Percentiles rank a stretch among this genome's conserved stretches.
phyloP scores from a whole-genome alignment of 176 grass and related monocot genomes.

The Paspalum vaginatum region DNA sequence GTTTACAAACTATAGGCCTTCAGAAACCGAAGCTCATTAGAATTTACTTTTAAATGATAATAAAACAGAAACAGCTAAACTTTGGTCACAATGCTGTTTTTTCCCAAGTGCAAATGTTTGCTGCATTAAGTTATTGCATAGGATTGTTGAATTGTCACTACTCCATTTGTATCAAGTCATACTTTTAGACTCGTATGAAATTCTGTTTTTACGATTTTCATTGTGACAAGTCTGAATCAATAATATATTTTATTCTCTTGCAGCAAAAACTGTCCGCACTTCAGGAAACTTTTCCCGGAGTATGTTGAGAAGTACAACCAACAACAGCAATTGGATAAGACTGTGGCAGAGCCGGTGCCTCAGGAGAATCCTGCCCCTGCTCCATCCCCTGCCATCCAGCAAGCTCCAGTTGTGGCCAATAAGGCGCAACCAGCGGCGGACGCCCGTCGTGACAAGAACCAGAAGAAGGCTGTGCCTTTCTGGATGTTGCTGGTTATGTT shows the following conservation, averaged over 20 bases:
- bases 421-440: conserved; percentile 8
- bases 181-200: not conserved
- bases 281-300: conserved; percentile 95
- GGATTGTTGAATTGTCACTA: not conserved
- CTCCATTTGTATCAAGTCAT: not conserved
- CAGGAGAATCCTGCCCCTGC: conserved; percentile 41
- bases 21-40: not conserved
- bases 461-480: conserved; percentile 74
- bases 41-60: not conserved
- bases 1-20: not conserved
- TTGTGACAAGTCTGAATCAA: not conserved
- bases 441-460: conserved; percentile 47
- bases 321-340: conserved; percentile 48
- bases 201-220: not conserved
- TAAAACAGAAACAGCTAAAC: not conserved
- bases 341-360: conserved; percentile 39
- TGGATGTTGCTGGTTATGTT: conserved; percentile 86
- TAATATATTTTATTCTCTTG: not conserved
- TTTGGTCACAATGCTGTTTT: not conserved
- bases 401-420: conserved; percentile 33
- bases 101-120: not conserved
- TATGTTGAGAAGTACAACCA: conserved; percentile 89
- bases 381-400: conserved; percentile 41
- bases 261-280: conserved; percentile 96
- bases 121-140: not conserved